A percentile compares a stretch with the other conserved stretches of the same genome.
phyloP scores from a whole-genome alignment of 202 grass and related monocot genomes.

The Bolboschoenoplectus hybrid region DNA sequence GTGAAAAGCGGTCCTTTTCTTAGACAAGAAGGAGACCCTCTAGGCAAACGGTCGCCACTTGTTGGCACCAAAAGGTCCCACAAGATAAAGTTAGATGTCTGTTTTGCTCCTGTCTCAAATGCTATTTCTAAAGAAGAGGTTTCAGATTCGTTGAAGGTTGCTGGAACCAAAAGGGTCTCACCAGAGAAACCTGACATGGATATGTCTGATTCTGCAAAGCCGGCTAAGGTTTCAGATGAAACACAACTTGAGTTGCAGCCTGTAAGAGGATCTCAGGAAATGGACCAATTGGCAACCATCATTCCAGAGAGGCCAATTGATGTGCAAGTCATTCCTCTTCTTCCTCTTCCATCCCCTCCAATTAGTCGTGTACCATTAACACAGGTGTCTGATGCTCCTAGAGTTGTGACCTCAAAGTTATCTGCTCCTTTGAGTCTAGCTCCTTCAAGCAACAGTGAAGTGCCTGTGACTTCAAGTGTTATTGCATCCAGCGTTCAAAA shows the following conservation, averaged over 20 bases:
- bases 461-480: neutral
- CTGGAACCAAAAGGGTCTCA: conserved; percentile 42
- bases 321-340: conserved; percentile 7
- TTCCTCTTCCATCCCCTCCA: neutral
- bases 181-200: conserved; percentile 32
- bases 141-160: conserved; percentile 31
- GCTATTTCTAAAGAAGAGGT: conserved; percentile 37
- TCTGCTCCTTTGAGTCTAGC: neutral
- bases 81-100: conserved; percentile 62
- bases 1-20: conserved; percentile 87
- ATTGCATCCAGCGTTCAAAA: neutral
- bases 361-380: neutral
- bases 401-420: neutral
- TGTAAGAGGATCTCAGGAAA: neutral
- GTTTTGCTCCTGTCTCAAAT: conserved; percentile 50
- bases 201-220: conserved; percentile 31
- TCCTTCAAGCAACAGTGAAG: conserved; percentile 13
- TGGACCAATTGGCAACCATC: neutral
- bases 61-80: conserved; percentile 72
- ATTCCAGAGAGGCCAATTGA: neutral
- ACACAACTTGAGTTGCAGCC: conserved; percentile 19
- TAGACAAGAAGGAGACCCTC: conserved; percentile 63
- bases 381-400: neutral
- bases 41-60: conserved; percentile 64
- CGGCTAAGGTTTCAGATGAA: conserved; percentile 25